Evolutionary conservation across 2,329 filamentous ascomycete genomes (phyloP), one percentile per base, ranked within the genome.

Genomic region (Zymoseptoria passerinii): DNA sequence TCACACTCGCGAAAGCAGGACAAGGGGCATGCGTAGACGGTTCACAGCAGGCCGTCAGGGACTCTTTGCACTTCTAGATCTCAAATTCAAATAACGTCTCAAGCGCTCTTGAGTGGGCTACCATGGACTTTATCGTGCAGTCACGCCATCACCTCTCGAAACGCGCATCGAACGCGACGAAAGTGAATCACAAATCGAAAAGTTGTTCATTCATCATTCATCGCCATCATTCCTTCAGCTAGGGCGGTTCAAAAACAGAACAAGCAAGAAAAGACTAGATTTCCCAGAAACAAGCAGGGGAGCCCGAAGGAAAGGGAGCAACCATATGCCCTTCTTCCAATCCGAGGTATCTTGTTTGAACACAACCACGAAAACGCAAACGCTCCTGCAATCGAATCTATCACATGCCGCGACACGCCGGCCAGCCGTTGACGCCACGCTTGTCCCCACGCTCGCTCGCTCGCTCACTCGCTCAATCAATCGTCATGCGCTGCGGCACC

Each of bases 391-490:
- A 44, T 44, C 35, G 13, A 44, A 44, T 44, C 35, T 44, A 44
- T 44, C 35, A 10, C 35, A 44, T n/a, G 10, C 35, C 6, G 28
- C 6, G 29, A n/a, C 1, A 57, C 52, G 7, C 40, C 23, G 20
- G 23, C 23, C 28, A 23, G 35, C 35, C 35, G 7, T 44, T 13
- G 16, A n/a, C 35, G 35, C 35, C 35, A n/a, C 35, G 35, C 35
- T 44, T 44, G n/a, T n/a, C 16, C 13, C 35, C 35, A 7, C 10
- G 27, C 10, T 40, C 23, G 7, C 50, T 65, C 61, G 7, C 50
- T 65, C 61, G 7, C 50, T 65, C 61, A 80, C n/a, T n/a, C n/a
- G 7, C 50, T 65, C 61, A 80, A 66, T 80, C 78, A 66, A 80
- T 80, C 55, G 76, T 78, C 78, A 80, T 80, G 59, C 71, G 61